Evolutionary conservation across 345 rosid species (phyloP), one percentile per base, ranked within the genome.

Genomic region (Salix caprea): DNA sequence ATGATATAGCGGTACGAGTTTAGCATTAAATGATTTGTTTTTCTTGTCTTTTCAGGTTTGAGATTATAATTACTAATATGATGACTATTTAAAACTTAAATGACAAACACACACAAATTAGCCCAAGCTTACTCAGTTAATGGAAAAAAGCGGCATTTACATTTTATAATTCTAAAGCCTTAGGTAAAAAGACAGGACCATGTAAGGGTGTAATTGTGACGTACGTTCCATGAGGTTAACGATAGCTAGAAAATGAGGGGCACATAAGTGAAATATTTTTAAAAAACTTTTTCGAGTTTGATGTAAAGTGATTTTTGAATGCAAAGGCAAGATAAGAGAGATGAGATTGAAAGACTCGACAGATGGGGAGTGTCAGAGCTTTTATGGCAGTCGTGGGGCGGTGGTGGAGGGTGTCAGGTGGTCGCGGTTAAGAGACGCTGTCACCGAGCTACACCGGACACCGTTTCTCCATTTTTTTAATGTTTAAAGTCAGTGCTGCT

Each of bases 291-390:
- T 48, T 48, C 19, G 54, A 48, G 7, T 14, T 48, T 48, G 54
- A 5, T 14, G 54, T 14, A 48, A 48, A 48, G 54, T 48, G 21
- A 48, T 15, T 15, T 14, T 46, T 46, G 0, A 1, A 46, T 14
- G 50, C 16, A 44, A 44, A 15, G 52, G 5, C 5, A 14, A 34
- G 28, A 26, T 26, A 26, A 26, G 30, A 7, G 30, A 12, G 52
- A 16, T 40, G 39, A 48, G 6, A 48, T 21, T 28, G 2, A 32
- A 19, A 32, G 39, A 65, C 18, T 14, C 1, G 69, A 13, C 64
- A 71, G 74, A 71, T 52, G 42, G 42, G 61, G 26, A 4, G 46
- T 71, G 74, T 71, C 74, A 71, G 74, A 71, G 56, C 24, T 71
- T 2, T 70, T 18, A 48, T 12, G 52, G 52, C 24, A 42, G n/a